Evolutionary conservation across 805 yeast genomes (phyloP).

Genomic region (Nakazawaea wickerhamii): DNA sequence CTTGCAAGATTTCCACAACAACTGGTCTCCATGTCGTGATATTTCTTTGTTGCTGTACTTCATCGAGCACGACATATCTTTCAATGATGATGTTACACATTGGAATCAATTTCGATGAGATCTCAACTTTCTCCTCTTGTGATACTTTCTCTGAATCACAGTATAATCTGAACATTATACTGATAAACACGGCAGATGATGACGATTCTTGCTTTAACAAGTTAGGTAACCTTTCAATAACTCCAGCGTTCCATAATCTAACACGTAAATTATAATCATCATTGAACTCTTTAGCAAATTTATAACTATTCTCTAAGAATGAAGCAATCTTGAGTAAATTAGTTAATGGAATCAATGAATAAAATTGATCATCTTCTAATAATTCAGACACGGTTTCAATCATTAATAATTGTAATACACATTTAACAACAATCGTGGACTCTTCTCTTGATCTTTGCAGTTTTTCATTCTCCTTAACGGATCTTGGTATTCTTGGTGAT

Average conservation of each 20-base stretch:
- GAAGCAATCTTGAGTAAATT: conserved; percentile 56
- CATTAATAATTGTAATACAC: conserved; percentile 84
- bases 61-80: conserved; percentile 69
- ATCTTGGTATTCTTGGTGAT: conserved; percentile 13
- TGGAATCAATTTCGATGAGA: conserved; percentile 54
- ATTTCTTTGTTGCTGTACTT: conserved; percentile 71
- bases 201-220: conserved; percentile 87
- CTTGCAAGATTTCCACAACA: conserved; percentile 80
- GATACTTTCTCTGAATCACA: conserved; percentile 51
- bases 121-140: conserved; percentile 41
- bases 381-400: conserved; percentile 82
- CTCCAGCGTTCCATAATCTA: conserved; percentile 86
- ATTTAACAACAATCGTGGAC: conserved; percentile 81
- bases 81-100: conserved; percentile 67
- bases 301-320: conserved; percentile 62
- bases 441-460: conserved; percentile 47
- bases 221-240: conserved; percentile 89
- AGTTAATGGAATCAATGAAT: conserved; percentile 60
- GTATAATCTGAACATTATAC: conserved; percentile 74
- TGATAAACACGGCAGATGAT: conserved; percentile 81
- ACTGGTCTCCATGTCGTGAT: conserved; percentile 89
- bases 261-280: conserved; percentile 83
- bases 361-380: conserved; percentile 64
- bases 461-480: conserved; percentile 28
- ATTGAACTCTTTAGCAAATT: conserved; percentile 82